Base-by-base conservation (phyloP, 1,139 yeast genomes). In the Arxiozyma telluris region DNA sequence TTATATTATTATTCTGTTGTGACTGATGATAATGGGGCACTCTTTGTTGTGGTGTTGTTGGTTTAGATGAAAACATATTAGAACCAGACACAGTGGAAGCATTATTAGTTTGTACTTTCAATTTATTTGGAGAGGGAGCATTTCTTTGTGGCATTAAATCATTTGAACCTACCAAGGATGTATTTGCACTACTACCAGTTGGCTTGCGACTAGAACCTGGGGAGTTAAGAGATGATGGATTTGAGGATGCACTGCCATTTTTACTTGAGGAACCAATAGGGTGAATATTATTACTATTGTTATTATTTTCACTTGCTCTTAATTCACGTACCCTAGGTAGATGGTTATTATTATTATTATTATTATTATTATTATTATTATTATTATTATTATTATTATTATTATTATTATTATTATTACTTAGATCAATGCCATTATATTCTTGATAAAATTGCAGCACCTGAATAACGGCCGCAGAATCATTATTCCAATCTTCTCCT, bases 381-480 rank as follows among this genome's bases (percentile, higher is more conserved):
- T 75, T 76, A 45, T 50, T 53, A n/a, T 50, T 50, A 22, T 47
- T 50, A 12, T 54, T 47, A 57, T 75, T 76, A n/a, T 51, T 49
- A 23, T 23, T 23, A 23, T 51, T 49, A 45, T 50, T 53, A n/a
- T 50, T 50, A 22, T 47, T 50, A 12, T 54, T 47, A 57, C 75
- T 76, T 56, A 77, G 79, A 17, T 77, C 66, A 20, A 61, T 57
- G 48, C 75, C 74, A 50, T 66, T 67, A 52, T 71, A 74, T 59
- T 72, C 76, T 57, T 72, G 76, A 67, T 88, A 89, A 67, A 94
- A 93, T 62, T 89, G 96, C 66, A 94, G 80, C 1, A 91, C 98
- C 66, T 93, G 97, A 60, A 93, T 90, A 45, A 80, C 93, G 0
- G 94, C 94, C 34, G 83, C 87, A 0, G 94, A 91, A 64, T 86